phyloP scores from a whole-genome alignment of 176 grass and related monocot species.

The Oryza glumipatula region DNA sequence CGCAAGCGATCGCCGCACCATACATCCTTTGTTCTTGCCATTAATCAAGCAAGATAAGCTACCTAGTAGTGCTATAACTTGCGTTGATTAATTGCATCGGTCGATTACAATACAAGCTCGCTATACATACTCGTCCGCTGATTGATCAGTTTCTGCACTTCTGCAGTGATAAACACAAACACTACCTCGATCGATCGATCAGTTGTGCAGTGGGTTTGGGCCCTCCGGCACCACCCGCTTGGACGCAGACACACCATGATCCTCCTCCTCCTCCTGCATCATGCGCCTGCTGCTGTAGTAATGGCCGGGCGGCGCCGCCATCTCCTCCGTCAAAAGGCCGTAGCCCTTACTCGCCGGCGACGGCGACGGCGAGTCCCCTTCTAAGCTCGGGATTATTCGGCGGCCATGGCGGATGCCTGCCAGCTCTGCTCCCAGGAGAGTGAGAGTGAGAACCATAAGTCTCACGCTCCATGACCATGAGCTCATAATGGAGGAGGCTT shows the following conservation, averaged over 20 bases:
- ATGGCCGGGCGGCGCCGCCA: neutral
- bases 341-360: neutral
- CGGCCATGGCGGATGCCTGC: constrained; percentile 25
- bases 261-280: neutral
- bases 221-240: constrained; percentile 34
- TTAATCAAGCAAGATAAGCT: too few species aligned
- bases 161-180: too few species aligned
- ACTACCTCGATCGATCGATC: neutral
- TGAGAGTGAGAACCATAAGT: neutral
- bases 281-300: neutral
- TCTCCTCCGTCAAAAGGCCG: neutral
- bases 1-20: neutral
- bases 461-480: neutral
- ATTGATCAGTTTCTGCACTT: too few species aligned
- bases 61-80: too few species aligned
- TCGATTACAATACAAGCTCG: too few species aligned
- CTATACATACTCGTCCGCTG: too few species aligned
- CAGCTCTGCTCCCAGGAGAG: constrained; percentile 25
- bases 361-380: neutral
- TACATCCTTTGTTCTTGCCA: too few species aligned
- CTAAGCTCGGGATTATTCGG: neutral
- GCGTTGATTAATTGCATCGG: too few species aligned
- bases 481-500: neutral
- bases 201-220: constrained; percentile 48
- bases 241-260: constrained; percentile 14